Base-by-base conservation (phyloP, 345 rosid species). In the Odontarrhena argentea region DNA sequence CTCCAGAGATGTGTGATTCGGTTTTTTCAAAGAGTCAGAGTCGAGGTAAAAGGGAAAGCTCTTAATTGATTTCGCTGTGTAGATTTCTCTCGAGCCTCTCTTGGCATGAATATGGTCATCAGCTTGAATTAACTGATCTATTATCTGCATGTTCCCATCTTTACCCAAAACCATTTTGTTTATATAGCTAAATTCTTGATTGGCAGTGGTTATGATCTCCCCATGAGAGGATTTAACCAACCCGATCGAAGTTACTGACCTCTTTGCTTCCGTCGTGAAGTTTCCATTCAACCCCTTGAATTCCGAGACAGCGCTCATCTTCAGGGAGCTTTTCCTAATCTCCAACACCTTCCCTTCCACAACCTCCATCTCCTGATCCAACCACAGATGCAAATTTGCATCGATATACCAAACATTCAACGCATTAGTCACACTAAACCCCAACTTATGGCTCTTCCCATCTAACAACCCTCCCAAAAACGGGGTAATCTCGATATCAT, bases 301-400 rank as follows among this genome's bases (percentile, higher is more conserved):
- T 24, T 86, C 74, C 18, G 82, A 74, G 14, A 62, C 70, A n/a
- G 68, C 42, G 38, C 80, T 79, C 32, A 75, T 49, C 24, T 26
- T 55, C 34, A 76, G 74, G 63, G 92, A 85, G 69, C 60, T 54
- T 44, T 66, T 65, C 8, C 62, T 65, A 4, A 76, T 68, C 70
- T 73, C 79, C 77, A 85, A 53, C 49, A 92, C 84, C 84, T 76
- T 68, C 76, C 88, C 96, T 68, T 80, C 63, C 1, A 86, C 89
- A 30, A 48, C 78, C 3, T 55, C 46, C 73, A 73, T 80, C 71
- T 70, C 76, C 7, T 38, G 48, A 51, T 80, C 84, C 80, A 89
- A 73, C 96, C 98, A 92, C 50, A 92, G 88, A 66, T 92, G 98
- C 87, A 92, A 76, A 77, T 92, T 92, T 8, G 89, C 96, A 69